Conservation (phyloP, 1,139 yeast species). For the Debaryomyces sp. region DNA sequence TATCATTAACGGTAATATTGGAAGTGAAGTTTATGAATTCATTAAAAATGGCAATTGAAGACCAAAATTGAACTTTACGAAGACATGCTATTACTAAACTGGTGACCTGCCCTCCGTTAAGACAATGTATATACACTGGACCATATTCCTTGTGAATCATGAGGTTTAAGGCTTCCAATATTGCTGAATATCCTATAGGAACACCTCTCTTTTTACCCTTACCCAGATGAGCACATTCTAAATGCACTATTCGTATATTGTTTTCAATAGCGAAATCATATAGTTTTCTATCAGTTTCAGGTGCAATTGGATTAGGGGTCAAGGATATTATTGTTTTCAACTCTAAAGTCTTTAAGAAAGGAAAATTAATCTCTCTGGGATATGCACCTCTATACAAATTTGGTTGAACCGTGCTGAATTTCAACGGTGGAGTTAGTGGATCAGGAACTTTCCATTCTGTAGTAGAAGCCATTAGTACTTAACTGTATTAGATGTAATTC, state of each 20-base stretch:
- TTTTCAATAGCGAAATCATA: conserved; percentile 52
- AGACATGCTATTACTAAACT: conserved; percentile 84
- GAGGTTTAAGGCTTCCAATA: conserved; percentile 58
- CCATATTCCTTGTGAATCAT: conserved; percentile 61
- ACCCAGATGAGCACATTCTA: conserved; percentile 66
- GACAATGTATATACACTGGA: conserved; percentile 83
- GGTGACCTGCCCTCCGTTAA: conserved; percentile 88
- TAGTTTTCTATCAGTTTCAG: conserved; percentile 52
- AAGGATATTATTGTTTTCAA: conserved; percentile 76
- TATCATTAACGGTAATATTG: conserved; percentile 80
- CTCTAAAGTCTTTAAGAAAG: conserved; percentile 68
- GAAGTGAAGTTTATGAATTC: conserved; percentile 81
- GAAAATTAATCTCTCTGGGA: conserved; percentile 74
- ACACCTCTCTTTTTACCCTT: conserved; percentile 80
- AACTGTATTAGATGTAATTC: background rate
- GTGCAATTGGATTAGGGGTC: conserved; percentile 73
- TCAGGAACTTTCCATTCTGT: conserved; percentile 31
- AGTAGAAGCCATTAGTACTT: background rate
- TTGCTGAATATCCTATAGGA: conserved; percentile 70
- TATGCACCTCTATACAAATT: conserved; percentile 81
- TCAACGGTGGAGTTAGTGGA: conserved; percentile 74
- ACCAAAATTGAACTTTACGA: conserved; percentile 85
- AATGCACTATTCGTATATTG: conserved; percentile 58
- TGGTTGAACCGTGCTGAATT: conserved; percentile 73
- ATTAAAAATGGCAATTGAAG: conserved; percentile 81